These are phyloP conservation scores for Endotrypanum monterogeii DNA, from an alignment of 208 protist genomes.

Conservation along the genomic window DNA sequence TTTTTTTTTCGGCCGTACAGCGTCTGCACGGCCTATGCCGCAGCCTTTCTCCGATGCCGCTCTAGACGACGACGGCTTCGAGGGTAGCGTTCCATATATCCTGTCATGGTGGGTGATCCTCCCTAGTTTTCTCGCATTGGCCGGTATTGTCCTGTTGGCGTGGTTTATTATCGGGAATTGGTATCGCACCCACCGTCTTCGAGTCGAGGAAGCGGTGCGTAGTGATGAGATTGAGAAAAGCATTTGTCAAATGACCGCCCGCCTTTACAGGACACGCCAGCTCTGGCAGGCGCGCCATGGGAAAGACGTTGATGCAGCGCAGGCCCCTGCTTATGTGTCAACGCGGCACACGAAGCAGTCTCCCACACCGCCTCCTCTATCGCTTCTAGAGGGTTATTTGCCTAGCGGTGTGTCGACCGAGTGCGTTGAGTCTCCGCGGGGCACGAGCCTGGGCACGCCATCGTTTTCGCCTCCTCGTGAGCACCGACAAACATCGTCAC, in stretches of 20 bases:
- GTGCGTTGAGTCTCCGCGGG: background rate
- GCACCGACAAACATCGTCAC: background rate
- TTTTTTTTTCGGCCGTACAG: background rate
- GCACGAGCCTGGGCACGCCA: background rate
- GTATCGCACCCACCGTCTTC: slow-evolving; percentile 1
- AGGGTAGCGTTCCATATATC: background rate
- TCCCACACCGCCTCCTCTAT: no score
- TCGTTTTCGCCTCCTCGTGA: background rate
- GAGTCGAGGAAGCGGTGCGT: slow-evolving; percentile 5
- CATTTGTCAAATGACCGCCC: slow-evolving; percentile 27
- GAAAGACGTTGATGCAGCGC: background rate
- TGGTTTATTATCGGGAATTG: background rate
- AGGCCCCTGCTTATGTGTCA: no score
- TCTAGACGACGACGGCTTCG: no score
- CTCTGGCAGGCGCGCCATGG: slow-evolving; percentile 6
- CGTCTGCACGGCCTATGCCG: background rate
- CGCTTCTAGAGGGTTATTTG: background rate
- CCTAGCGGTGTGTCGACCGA: background rate
- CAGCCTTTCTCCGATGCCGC: background rate
- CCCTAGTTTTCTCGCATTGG: slow-evolving; percentile 1
- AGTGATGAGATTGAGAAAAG: slow-evolving; percentile 23
- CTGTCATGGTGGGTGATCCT: slow-evolving; percentile 1
- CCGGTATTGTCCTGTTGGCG: background rate
- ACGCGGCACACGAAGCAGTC: background rate
- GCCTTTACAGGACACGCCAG: slow-evolving; percentile 29